Base-by-base conservation (phyloP, 2,329 filamentous ascomycete genomes). In the Fusarium duplospermum region DNA sequence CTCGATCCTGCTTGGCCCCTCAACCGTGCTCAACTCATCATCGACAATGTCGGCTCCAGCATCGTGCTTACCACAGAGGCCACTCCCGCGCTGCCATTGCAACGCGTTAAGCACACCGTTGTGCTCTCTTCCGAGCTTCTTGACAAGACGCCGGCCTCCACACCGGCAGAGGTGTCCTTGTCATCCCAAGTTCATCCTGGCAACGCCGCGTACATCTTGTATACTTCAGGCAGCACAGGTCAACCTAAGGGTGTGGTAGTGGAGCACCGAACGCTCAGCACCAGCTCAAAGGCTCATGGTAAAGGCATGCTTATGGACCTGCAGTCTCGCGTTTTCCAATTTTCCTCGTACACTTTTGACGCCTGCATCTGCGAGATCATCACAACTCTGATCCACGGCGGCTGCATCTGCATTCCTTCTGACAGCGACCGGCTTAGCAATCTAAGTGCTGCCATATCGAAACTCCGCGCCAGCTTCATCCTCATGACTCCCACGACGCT, bases 281-380 rank as follows among this genome's bases (percentile, higher is more conserved):
- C 89, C 0, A 85, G 86, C 4, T 85, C 87, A 27, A 71, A 85
- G 3, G 84, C 85, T 0, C 86, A 90, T 74, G 87, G 84, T 0
- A 81, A 83, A 3, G 82, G 84, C 1, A 81, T 89, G 10, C 80
- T 84, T 2, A 88, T 89, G 64, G 84, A 82, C 42, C 79, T 76
- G 5, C 79, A 77, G 2, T 89, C 89, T 6, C 86, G 91, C 4
- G 86, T 90, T 10, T 71, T 90, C 52, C 86, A 88, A 64, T 87
- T 87, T 66, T 85, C 86, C 10, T 84, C 83, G 10, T 87, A 86
- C 71, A 85, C 84, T 0, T 89, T 89, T 58, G 87, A 90, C 66
- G 83, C 84, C 2, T 85, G 83, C 45, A 76, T 89, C 10, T 54
- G 57, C 8, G 76, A 78, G 56, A 73, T 78, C 9, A 38, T 78